These are phyloP conservation scores for Saturnispora besseyi DNA, from an alignment of 805 yeast species.

Conservation along the genomic window DNA sequence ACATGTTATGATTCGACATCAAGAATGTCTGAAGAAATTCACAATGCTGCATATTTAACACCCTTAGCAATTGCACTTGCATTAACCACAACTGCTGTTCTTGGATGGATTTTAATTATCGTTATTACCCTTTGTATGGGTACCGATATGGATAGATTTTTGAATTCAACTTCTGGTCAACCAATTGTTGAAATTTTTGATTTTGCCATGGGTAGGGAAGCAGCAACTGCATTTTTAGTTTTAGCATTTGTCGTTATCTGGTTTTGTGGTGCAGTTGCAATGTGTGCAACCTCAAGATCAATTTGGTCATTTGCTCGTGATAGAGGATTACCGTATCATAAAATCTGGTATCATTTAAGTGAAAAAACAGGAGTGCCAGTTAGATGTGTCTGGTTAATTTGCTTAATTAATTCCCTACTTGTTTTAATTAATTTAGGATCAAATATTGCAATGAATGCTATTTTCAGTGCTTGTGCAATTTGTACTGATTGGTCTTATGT, in stretches of 20 bases:
- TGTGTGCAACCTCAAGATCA: slow-evolving; percentile 42
- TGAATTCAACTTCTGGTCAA: slow-evolving; percentile 34
- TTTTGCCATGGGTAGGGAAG: slow-evolving; percentile 43
- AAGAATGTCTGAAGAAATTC: slow-evolving; percentile 48
- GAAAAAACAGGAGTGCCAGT: slow-evolving; percentile 35
- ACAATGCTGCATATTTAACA: slow-evolving; percentile 44
- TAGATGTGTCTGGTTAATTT: slow-evolving; percentile 36
- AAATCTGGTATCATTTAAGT: slow-evolving; percentile 34
- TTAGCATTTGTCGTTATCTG: slow-evolving; percentile 42
- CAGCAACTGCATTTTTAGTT: slow-evolving; percentile 44
- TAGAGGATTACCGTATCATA: slow-evolving; percentile 40
- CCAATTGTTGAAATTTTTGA: slow-evolving; percentile 44
- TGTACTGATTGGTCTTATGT: slow-evolving; percentile 44
- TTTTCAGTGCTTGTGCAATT: slow-evolving; percentile 45
- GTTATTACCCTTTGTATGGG: slow-evolving; percentile 40
- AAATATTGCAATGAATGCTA: slow-evolving; percentile 41
- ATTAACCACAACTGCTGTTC: slow-evolving; percentile 37
- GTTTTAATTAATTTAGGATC: slow-evolving; percentile 36
- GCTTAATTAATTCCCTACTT: slow-evolving; percentile 34
- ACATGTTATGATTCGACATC: slow-evolving; percentile 49
- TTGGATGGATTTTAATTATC: slow-evolving; percentile 42
- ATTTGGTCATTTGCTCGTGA: slow-evolving; percentile 52
- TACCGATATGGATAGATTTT: slow-evolving; percentile 28
- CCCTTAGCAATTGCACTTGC: slow-evolving; percentile 54
- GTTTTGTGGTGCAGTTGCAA: slow-evolving; percentile 45